Evolutionary conservation across 768 basidiomycete genomes (phyloP).

Genomic region (Daedaleopsis nitida): DNA sequence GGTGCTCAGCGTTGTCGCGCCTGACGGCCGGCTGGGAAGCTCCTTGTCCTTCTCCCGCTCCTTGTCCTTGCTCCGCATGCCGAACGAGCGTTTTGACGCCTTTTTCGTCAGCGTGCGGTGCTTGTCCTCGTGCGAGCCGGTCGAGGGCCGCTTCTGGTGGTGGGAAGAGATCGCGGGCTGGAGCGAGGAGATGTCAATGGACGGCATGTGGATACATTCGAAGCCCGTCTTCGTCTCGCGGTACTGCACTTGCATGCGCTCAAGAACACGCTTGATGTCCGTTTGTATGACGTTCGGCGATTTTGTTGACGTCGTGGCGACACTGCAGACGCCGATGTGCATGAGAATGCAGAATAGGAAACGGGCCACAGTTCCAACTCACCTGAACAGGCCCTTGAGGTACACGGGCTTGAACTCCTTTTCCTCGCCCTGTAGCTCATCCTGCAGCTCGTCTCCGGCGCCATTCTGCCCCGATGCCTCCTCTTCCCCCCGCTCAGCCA

Average conservation of each 20-base stretch:
- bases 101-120: constrained; percentile 66
- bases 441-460: constrained; percentile 32
- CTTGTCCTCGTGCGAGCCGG: constrained; percentile 54
- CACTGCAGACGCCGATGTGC: constrained; percentile 46
- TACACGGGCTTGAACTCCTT: constrained; percentile 93
- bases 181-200: constrained; percentile 86
- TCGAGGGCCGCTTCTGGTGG: constrained; percentile 48
- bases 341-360: constrained; percentile 3
- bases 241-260: constrained; percentile 95
- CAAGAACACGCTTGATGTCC: constrained; percentile 85
- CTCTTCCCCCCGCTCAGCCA: constrained; percentile 42
- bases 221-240: constrained; percentile 89
- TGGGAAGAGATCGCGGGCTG: constrained; percentile 38
- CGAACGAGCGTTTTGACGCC: constrained; percentile 78
- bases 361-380: not conserved
- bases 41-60: constrained; percentile 52
- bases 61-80: constrained; percentile 56
- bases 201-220: constrained; percentile 94
- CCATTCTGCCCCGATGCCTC: constrained; percentile 32
- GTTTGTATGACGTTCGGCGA: constrained; percentile 74
- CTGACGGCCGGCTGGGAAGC: constrained; percentile 44
- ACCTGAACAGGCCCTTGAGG: constrained; percentile 93
- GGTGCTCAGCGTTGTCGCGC: constrained; percentile 54
- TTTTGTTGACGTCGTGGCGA: constrained; percentile 95
- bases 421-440: constrained; percentile 47